Evolutionary conservation across 148 eudicot species (phyloP).

Genomic region (Persicaria tinctoria): DNA sequence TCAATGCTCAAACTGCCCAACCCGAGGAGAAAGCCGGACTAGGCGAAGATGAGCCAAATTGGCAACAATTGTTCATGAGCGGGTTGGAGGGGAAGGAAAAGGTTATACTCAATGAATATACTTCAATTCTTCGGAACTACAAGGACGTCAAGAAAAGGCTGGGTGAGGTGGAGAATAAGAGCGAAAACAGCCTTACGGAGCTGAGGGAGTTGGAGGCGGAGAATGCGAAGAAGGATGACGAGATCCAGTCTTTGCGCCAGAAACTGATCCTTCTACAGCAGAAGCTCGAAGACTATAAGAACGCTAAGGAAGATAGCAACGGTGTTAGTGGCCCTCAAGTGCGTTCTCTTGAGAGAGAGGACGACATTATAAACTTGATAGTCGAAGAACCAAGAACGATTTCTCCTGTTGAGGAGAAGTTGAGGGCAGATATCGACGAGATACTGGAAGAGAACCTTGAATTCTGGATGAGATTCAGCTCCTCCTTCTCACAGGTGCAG

Average conservation of each 20-base stretch:
- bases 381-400: slow-evolving; percentile 20
- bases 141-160: slow-evolving; percentile 69
- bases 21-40: not conserved
- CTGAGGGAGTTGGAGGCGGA: slow-evolving; percentile 31
- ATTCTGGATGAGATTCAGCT: slow-evolving; percentile 85
- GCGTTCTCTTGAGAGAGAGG: slow-evolving; percentile 23
- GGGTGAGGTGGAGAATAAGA: slow-evolving; percentile 53
- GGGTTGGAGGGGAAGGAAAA: slow-evolving; percentile 70
- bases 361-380: slow-evolving; percentile 31
- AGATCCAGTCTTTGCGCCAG: slow-evolving; percentile 42
- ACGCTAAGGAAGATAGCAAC: slow-evolving; percentile 15
- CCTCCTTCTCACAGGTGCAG: slow-evolving; percentile 66
- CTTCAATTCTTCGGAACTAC: slow-evolving; percentile 50
- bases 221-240: slow-evolving; percentile 49
- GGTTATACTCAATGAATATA: slow-evolving; percentile 67
- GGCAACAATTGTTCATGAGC: slow-evolving; percentile 57
- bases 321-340: slow-evolving; percentile 1
- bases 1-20: not conserved
- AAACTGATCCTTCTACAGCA: slow-evolving; percentile 32
- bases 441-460: slow-evolving; percentile 74
- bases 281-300: slow-evolving; percentile 24
- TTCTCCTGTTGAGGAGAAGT: slow-evolving; percentile 63
- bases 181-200: slow-evolving; percentile 31
- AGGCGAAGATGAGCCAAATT: slow-evolving; percentile 43
- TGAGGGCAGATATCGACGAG: slow-evolving; percentile 61